These are phyloP conservation scores for Lyophyllum semitale DNA, from an alignment of 768 basidiomycete genomes.

Conservation along the genomic window DNA sequence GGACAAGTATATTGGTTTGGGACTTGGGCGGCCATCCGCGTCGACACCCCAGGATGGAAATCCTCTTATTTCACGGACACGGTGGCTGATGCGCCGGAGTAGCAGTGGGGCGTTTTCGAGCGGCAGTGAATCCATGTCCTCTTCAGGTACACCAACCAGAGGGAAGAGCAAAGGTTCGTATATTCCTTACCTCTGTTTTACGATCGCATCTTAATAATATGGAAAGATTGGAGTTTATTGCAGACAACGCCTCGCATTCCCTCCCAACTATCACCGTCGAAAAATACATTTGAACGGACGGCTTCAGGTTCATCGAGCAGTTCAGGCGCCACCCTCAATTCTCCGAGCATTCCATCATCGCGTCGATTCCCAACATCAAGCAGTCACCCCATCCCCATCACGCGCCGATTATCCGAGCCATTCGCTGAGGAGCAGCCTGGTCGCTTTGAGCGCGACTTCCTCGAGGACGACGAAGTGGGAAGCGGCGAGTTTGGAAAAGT, in stretches of 20 bases:
- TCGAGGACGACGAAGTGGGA: constrained; percentile 79
- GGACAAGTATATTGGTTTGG: constrained; percentile 61
- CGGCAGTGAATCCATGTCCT: constrained; percentile 64
- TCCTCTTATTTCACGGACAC: constrained; percentile 43
- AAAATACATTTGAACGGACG: constrained; percentile 37
- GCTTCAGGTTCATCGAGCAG: constrained; percentile 62
- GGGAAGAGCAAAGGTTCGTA: constrained; percentile 48
- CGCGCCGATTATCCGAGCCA: constrained; percentile 38
- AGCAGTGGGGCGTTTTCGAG: constrained; percentile 84
- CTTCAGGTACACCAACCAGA: constrained; percentile 65
- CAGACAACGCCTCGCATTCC: constrained; percentile 48
- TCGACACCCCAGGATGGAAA: constrained; percentile 25
- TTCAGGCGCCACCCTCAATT: constrained; percentile 45
- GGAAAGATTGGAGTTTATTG: constrained; percentile 54
- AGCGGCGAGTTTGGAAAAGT: constrained; percentile 94
- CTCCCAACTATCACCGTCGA: constrained; percentile 48
- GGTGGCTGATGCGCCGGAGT: constrained; percentile 73
- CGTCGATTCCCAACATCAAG: constrained; percentile 24
- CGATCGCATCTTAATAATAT: neutral
- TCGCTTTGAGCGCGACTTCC: constrained; percentile 80
- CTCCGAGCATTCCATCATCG: constrained; percentile 38
- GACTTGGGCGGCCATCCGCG: constrained; percentile 59
- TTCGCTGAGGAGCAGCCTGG: constrained; percentile 55
- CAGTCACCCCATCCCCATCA: constrained; percentile 15
- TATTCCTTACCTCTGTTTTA: constrained; percentile 7